Evolutionary conservation across 768 basidiomycete genomes (phyloP).

Genomic region (Candolleomyces aberdarensis): DNA sequence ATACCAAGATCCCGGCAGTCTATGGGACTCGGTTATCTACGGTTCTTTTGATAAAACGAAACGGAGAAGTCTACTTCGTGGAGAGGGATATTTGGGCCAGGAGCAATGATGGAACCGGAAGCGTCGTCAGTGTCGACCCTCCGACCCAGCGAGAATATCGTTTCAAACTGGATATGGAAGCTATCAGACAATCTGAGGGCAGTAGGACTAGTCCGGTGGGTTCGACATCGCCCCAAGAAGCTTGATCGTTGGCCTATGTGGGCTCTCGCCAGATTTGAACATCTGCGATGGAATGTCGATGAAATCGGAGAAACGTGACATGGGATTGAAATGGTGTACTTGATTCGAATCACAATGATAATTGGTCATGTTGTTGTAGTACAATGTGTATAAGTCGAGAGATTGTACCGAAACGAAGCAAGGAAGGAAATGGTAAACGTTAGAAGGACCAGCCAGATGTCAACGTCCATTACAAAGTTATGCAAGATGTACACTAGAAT

Average conservation of each 20-base stretch:
- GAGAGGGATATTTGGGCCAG: constrained; percentile 70
- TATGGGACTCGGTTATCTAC: constrained; percentile 78
- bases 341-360: neutral
- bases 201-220: neutral
- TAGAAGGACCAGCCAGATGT: constrained; percentile 6
- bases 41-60: constrained; percentile 60
- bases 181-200: constrained; percentile 6
- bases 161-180: constrained; percentile 35
- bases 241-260: constrained; percentile 1
- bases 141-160: constrained; percentile 48
- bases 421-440: neutral
- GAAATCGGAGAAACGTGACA: constrained; percentile 3
- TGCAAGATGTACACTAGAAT: constrained; percentile 7
- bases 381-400: neutral
- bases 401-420: neutral
- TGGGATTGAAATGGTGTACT: neutral
- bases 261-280: neutral
- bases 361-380: constrained; percentile 1
- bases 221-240: constrained; percentile 5
- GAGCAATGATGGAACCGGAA: constrained; percentile 29
- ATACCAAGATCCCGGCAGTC: constrained; percentile 13
- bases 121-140: constrained; percentile 30
- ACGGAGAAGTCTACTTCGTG: constrained; percentile 60
- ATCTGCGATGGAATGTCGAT: constrained; percentile 3
- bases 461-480: constrained; percentile 5